phyloP scores from a whole-genome alignment of 2,329 filamentous ascomycete species.

The Penicillium sp. region DNA sequence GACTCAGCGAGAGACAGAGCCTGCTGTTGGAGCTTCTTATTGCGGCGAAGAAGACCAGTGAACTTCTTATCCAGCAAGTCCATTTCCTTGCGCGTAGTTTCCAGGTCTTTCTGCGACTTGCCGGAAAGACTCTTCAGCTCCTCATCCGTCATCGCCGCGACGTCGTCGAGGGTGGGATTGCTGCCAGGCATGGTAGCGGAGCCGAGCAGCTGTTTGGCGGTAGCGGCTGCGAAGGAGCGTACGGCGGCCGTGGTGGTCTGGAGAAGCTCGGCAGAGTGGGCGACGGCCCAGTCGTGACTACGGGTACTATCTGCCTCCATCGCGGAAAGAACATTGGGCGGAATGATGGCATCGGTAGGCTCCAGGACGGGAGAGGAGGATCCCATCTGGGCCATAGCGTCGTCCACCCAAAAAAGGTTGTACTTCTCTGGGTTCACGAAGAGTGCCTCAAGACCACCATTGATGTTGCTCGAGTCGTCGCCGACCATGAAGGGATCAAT shows the following conservation, averaged over 20 bases:
- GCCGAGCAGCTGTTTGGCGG: slow-evolving; percentile 40
- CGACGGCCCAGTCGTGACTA: slow-evolving; percentile 39
- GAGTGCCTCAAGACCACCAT: slow-evolving; percentile 46
- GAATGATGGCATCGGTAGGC: slow-evolving; percentile 25
- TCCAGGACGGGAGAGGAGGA: slow-evolving; percentile 27
- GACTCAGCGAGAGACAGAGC: slow-evolving; percentile 32
- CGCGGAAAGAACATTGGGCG: slow-evolving; percentile 40
- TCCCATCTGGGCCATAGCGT: slow-evolving; percentile 28
- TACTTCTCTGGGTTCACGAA: slow-evolving; percentile 47
- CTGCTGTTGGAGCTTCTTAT: slow-evolving; percentile 46
- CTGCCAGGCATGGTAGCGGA: slow-evolving; percentile 32
- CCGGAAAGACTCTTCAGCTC: slow-evolving; percentile 41
- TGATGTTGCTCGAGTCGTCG: slow-evolving; percentile 45
- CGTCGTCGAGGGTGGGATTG: slow-evolving; percentile 39
- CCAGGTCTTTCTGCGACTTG: slow-evolving; percentile 63
- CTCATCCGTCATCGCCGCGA: slow-evolving; percentile 44
- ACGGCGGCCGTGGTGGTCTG: slow-evolving; percentile 37
- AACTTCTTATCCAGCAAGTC: slow-evolving; percentile 48
- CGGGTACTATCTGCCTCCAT: slow-evolving; percentile 42
- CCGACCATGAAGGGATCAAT: slow-evolving; percentile 39
- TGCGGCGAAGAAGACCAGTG: slow-evolving; percentile 41
- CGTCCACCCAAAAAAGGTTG: slow-evolving; percentile 47
- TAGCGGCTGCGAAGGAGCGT: slow-evolving; percentile 36
- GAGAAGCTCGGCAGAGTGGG: slow-evolving; percentile 36
- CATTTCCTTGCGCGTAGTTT: slow-evolving; percentile 69